Evolutionary conservation across 2,329 filamentous ascomycete genomes (phyloP).

Genomic region (Bipolaris oryzae): DNA sequence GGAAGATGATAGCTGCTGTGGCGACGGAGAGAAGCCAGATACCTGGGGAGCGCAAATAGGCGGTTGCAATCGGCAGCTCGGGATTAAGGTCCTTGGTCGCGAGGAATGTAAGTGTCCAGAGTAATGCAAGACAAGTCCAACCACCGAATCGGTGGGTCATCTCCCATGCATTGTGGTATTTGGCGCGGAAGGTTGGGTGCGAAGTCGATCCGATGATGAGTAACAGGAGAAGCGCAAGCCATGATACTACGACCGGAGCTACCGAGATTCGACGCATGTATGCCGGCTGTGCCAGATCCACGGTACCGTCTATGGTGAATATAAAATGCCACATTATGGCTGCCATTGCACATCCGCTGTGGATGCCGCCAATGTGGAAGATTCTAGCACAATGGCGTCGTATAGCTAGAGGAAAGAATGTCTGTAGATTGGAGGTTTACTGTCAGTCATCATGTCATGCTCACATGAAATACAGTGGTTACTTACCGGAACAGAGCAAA

Average conservation of each 20-base stretch:
- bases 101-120: constrained; percentile 42
- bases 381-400: constrained; percentile 42
- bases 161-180: constrained; percentile 46
- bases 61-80: constrained; percentile 20
- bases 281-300: constrained; percentile 36
- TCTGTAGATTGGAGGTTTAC: neutral
- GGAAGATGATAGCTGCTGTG: constrained; percentile 71
- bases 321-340: constrained; percentile 52
- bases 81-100: constrained; percentile 34
- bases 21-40: constrained; percentile 74
- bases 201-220: constrained; percentile 38
- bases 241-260: constrained; percentile 36
- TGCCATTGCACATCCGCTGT: constrained; percentile 44
- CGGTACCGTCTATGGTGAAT: constrained; percentile 47
- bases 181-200: constrained; percentile 38
- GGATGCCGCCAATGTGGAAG: constrained; percentile 48
- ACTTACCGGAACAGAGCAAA: constrained; percentile 42
- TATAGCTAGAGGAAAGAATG: constrained; percentile 35
- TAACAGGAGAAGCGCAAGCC: constrained; percentile 37
- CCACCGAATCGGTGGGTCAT: constrained; percentile 46
- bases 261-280: constrained; percentile 23
- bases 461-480: no score
- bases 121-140: constrained; percentile 42
- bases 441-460: neutral
- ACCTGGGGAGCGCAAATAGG: constrained; percentile 32